phyloP scores from a whole-genome alignment of 1,284 basidiomycete genomes.

The Termitomyces sp. region DNA sequence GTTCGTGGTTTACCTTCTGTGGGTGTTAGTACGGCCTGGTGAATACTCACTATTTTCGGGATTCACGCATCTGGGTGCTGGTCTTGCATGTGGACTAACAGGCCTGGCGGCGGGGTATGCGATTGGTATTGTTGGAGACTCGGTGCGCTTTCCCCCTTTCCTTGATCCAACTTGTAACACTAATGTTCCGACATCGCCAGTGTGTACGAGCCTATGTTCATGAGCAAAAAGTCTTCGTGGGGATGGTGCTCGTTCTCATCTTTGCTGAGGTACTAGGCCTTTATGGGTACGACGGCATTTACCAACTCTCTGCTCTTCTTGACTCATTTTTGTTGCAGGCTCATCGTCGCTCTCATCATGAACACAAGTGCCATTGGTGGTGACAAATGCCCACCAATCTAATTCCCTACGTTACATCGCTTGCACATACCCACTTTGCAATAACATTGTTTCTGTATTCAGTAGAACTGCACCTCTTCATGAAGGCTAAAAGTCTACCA shows the following conservation, averaged over 20 bases:
- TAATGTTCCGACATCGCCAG: slow-evolving; percentile 26
- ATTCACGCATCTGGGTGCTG: slow-evolving; percentile 93
- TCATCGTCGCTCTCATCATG: slow-evolving; percentile 88
- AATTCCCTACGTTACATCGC: slow-evolving; percentile 5
- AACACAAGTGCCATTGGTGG: slow-evolving; percentile 54
- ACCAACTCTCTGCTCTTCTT: neutral
- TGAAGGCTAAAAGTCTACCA: neutral
- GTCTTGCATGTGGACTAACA: slow-evolving; percentile 87
- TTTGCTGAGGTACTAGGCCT: slow-evolving; percentile 92
- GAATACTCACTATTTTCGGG: slow-evolving; percentile 79
- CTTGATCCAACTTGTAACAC: neutral
- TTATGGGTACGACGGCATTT: slow-evolving; percentile 48
- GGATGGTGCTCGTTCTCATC: slow-evolving; percentile 88
- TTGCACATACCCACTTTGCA: slow-evolving; percentile 12
- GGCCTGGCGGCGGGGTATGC: slow-evolving; percentile 97
- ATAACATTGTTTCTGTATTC: slow-evolving; percentile 11
- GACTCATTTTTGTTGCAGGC: slow-evolving; percentile 31
- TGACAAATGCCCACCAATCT: slow-evolving; percentile 16
- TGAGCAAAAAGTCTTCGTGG: slow-evolving; percentile 88
- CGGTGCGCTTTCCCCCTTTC: slow-evolving; percentile 46
- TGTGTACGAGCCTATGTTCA: slow-evolving; percentile 74
- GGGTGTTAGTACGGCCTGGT: slow-evolving; percentile 51
- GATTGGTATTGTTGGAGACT: slow-evolving; percentile 95
- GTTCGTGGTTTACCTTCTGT: neutral
- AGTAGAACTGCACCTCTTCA: neutral